Percentiles rank a stretch among this genome's conserved stretches.
These are phyloP conservation scores for Lumnitzera racemosa DNA, from an alignment of 345 rosid genomes.

Conservation along the genomic window DNA sequence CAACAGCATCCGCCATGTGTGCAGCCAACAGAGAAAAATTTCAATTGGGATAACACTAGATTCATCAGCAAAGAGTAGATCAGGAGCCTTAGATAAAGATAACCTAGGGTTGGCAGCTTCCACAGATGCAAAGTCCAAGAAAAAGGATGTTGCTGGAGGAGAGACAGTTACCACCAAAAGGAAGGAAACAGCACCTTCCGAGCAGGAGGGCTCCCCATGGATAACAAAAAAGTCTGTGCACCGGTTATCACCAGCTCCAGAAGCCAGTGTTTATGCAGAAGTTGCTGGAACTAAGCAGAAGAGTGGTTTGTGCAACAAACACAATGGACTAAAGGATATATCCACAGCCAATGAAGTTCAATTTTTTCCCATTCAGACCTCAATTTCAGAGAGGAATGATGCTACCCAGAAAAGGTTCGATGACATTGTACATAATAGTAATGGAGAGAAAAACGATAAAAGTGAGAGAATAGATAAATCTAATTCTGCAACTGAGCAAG, in stretches of 20 bases:
- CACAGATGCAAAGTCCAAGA: constrained; percentile 26
- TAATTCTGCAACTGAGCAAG: constrained; percentile 36
- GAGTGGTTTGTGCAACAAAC: constrained; percentile 27
- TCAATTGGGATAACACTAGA: constrained; percentile 70
- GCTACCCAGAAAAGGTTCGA: constrained; percentile 20
- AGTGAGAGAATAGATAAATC: constrained; percentile 39
- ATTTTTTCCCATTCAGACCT: constrained; percentile 25
- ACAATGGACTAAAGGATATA: constrained; percentile 24
- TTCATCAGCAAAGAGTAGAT: constrained; percentile 34
- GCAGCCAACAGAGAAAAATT: constrained; percentile 74
- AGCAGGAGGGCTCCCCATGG: constrained; percentile 53
- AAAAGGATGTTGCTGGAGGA: constrained; percentile 20
- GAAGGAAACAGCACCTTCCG: constrained; percentile 31
- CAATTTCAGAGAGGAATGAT: constrained; percentile 26
- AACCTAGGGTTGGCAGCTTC: constrained; percentile 18
- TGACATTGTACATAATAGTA: constrained; percentile 33
- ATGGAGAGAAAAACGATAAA: constrained; percentile 22
- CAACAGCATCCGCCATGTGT: constrained; percentile 44
- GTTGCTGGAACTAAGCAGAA: constrained; percentile 25
- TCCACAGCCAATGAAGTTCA: constrained; percentile 22
- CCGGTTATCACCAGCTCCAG: constrained; percentile 29
- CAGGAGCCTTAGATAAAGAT: constrained; percentile 22
- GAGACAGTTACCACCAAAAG: constrained; percentile 21
- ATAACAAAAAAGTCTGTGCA: constrained; percentile 33
- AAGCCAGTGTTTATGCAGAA: constrained; percentile 17